phyloP scores from a whole-genome alignment of 345 rosid genomes.

The Corchorus olitorius region DNA sequence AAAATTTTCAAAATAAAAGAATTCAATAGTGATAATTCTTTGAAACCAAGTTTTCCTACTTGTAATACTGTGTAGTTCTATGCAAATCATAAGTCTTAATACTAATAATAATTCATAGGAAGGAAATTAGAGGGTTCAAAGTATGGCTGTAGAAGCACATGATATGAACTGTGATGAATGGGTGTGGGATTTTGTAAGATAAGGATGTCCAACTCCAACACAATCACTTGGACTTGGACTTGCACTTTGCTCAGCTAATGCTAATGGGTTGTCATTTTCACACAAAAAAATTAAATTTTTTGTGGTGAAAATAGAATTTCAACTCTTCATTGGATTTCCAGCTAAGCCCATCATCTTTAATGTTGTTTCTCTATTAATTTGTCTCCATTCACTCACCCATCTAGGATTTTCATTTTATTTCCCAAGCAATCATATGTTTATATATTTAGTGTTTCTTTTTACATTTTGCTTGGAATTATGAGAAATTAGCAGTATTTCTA shows the following conservation, averaged over 20 bases:
- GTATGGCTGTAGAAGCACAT: background rate
- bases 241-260: background rate
- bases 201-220: conserved; percentile 1
- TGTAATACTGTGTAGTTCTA: too few species aligned
- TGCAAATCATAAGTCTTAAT: too few species aligned
- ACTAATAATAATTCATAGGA: too few species aligned
- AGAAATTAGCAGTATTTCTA: too few species aligned
- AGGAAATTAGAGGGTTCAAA: background rate
- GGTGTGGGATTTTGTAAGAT: background rate
- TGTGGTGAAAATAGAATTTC: background rate
- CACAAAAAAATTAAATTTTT: background rate
- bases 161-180: background rate
- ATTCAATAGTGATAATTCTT: too few species aligned
- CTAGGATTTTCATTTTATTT: background rate
- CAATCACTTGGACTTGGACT: too few species aligned
- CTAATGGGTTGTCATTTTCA: conserved; percentile 11
- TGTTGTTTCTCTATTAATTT: background rate
- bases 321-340: conserved; percentile 3
- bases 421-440: too few species aligned
- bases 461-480: background rate
- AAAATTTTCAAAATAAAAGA: too few species aligned
- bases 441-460: too few species aligned
- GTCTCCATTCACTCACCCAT: background rate
- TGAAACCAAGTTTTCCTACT: too few species aligned
- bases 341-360: background rate